Evolutionary conservation across 1,284 basidiomycete species (phyloP).

Genomic region (Pterulicium gracile): DNA sequence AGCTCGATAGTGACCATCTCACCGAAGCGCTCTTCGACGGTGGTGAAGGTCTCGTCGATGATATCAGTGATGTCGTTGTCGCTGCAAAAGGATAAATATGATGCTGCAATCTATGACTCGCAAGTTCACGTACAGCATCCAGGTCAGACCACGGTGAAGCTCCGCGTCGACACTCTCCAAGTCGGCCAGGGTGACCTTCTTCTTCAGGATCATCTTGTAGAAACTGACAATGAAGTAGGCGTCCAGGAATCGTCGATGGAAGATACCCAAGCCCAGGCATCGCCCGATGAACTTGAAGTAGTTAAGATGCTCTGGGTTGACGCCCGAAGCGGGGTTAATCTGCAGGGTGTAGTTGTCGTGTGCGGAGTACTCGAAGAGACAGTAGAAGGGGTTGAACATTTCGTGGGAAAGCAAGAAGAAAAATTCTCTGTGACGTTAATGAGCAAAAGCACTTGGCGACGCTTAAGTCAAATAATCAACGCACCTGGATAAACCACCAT

Average conservation of each 20-base stretch:
- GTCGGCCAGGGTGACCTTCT: conserved; percentile 79
- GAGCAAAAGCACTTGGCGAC: conserved; percentile 15
- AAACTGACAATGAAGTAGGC: conserved; percentile 96
- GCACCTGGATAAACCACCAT: conserved; percentile 84
- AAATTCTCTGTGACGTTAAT: conserved; percentile 39
- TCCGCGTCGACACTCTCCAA: conserved; percentile 84
- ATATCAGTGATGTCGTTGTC: conserved; percentile 89
- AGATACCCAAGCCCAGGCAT: conserved; percentile 85
- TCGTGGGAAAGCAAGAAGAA: conserved; percentile 93
- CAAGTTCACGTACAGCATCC: conserved; percentile 76
- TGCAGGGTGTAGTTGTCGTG: conserved; percentile 96
- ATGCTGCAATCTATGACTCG: too few species aligned
- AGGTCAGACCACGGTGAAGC: conserved; percentile 80
- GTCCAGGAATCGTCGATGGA: conserved; percentile 92
- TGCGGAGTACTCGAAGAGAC: conserved; percentile 93
- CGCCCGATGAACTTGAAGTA: conserved; percentile 98
- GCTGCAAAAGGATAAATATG: conserved; percentile 21
- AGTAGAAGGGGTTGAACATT: conserved; percentile 95
- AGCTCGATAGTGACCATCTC: conserved; percentile 89
- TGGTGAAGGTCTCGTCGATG: conserved; percentile 85
- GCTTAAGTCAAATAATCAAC: conserved; percentile 13
- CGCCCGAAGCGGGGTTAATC: conserved; percentile 90
- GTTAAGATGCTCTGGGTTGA: conserved; percentile 94
- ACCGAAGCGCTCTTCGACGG: conserved; percentile 89
- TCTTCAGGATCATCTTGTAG: conserved; percentile 96